Conservation (phyloP, 2,329 filamentous ascomycete species). For the Dichotomopilus funicola region DNA sequence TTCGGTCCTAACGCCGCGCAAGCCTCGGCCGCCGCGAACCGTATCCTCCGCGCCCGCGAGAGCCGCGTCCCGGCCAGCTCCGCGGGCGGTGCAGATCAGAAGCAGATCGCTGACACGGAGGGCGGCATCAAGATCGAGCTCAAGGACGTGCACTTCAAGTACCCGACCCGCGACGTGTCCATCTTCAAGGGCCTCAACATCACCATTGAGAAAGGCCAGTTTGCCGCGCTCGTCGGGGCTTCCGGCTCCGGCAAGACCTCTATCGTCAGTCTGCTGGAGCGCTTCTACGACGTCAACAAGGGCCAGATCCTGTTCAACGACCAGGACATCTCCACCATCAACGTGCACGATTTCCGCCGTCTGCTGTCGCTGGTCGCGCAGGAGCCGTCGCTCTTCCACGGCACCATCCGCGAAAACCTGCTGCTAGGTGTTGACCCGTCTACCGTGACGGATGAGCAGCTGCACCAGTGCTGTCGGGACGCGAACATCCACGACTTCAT, state of each 20-base stretch:
- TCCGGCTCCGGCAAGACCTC: constrained; percentile 69
- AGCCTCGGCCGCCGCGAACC: constrained; percentile 52
- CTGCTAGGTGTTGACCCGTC: constrained; percentile 54
- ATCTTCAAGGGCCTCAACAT: constrained; percentile 58
- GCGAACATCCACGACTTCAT: constrained; percentile 70
- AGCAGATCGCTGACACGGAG: constrained; percentile 38
- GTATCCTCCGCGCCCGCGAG: constrained; percentile 49
- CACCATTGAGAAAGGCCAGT: constrained; percentile 61
- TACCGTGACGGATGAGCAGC: constrained; percentile 43
- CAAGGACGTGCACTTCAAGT: constrained; percentile 51
- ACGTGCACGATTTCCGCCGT: constrained; percentile 56
- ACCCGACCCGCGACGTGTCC: constrained; percentile 50
- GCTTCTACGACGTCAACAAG: constrained; percentile 62
- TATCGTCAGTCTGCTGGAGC: constrained; percentile 58
- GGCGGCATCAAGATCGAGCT: constrained; percentile 53
- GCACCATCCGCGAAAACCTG: constrained; percentile 63
- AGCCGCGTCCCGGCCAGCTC: constrained; percentile 33
- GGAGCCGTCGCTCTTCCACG: constrained; percentile 61
- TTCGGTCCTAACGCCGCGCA: constrained; percentile 60
- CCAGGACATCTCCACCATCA: constrained; percentile 50
- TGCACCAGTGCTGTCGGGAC: constrained; percentile 49
- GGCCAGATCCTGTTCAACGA: constrained; percentile 62
- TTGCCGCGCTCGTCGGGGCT: constrained; percentile 63
- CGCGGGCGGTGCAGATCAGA: constrained; percentile 18
- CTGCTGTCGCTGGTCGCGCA: constrained; percentile 66